Evolutionary conservation across 192 early-diverging fungal species (phyloP), one percentile per base, ranked within the genome.

Genomic region (Oehlia diaphana): DNA sequence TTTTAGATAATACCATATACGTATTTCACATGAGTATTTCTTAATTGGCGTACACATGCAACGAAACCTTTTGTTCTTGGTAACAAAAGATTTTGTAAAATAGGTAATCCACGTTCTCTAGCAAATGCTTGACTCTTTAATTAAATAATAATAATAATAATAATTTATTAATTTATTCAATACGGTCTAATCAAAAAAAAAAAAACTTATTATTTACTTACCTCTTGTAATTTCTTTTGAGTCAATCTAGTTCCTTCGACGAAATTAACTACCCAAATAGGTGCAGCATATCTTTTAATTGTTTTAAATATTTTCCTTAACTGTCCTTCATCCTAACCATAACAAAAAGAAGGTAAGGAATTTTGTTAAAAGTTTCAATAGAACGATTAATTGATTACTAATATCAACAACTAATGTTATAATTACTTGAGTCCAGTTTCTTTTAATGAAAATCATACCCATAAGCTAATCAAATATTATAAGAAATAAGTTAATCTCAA

Each of bases 11-110:
- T 89, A 89, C 88, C 88, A 77, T 90, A 90, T 14, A 90, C 84
- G 81, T 83, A 87, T 71, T 88, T 85, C 69, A 90, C 86, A 83
- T 90, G 89, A 35, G 81, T 84, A 78, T 83, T 78, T 39, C 87
- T 81, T 58, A 90, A 84, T 79, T 87, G 85, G 72, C 87, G 82
- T 16, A 90, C 80, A 72, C 86, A 87, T 33, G 89, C 82, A 47
- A 84, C 81, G 66, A 90, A 90, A 14, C 89, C 89, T 62, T 90
- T 90, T 71, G 87, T 88, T 44, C 89, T 76, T 14, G 89, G 89
- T 76, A 87, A 80, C 75, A 90, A 77, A 8, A 90, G 84, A 66
- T 90, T 82, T 58, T 84, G 75, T 82, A 87, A 80, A 8, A 87
- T 31, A 9, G 87, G 81, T 35, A 86, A 77, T 33, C 85, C 86